These are phyloP conservation scores for Neofusicoccum cordaticola DNA, from an alignment of 2,329 filamentous ascomycete genomes.

Conservation along the genomic window DNA sequence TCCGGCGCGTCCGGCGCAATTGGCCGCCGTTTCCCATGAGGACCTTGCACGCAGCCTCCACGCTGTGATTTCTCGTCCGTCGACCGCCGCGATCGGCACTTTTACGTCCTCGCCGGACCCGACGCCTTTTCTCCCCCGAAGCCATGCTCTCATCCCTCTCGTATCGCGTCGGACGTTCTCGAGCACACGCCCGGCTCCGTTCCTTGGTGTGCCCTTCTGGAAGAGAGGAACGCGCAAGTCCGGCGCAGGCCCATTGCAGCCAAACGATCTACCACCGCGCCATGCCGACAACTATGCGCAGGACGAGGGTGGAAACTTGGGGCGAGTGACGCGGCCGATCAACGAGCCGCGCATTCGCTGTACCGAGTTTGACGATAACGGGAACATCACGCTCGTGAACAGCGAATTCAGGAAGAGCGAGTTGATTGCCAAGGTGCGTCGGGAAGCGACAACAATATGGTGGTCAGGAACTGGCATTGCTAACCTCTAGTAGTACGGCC, in stretches of 20 bases:
- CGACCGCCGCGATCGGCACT: not conserved
- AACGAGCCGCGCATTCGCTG: constrained; percentile 85
- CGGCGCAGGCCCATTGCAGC: constrained; percentile 41
- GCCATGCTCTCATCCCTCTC: no score
- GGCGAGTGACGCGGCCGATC: constrained; percentile 72
- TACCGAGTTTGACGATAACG: constrained; percentile 90
- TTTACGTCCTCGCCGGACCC: not conserved
- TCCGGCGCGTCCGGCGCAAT: not conserved
- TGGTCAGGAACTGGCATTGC: not conserved
- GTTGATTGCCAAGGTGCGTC: constrained; percentile 79
- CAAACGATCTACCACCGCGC: constrained; percentile 7
- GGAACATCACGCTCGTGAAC: constrained; percentile 87
- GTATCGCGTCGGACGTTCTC: constrained; percentile 22
- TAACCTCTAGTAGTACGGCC: constrained; percentile 65
- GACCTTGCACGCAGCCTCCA: not conserved
- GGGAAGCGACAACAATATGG: not conserved
- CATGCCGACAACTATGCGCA: constrained; percentile 1
- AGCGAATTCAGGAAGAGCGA: constrained; percentile 98
- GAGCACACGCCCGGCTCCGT: constrained; percentile 15
- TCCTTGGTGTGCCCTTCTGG: constrained; percentile 27
- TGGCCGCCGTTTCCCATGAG: not conserved
- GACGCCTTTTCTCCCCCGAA: not conserved
- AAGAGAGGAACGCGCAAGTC: constrained; percentile 31
- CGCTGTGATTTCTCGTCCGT: not conserved
- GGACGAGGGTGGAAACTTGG: constrained; percentile 61